phyloP scores from a whole-genome alignment of 129 eudicot genomes.

The Tagetes erecta region DNA sequence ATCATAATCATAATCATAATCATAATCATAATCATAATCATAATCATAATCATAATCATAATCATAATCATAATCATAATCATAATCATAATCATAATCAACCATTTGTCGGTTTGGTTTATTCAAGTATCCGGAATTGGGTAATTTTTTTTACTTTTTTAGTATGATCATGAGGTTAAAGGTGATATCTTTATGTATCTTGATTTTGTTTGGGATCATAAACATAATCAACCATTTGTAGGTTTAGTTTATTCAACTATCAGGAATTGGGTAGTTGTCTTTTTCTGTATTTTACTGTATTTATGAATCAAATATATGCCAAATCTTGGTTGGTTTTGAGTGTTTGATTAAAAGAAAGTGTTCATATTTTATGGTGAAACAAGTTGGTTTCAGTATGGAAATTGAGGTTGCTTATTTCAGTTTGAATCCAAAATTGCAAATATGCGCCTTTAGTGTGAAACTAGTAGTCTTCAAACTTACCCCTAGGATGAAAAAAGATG shows the following conservation, averaged over 20 bases:
- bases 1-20: too few relatives aligned
- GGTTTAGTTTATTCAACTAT: constrained; percentile 13
- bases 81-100: too few relatives aligned
- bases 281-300: background rate
- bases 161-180: background rate
- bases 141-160: too few relatives aligned
- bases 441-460: background rate
- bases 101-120: too few relatives aligned
- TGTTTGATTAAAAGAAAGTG: background rate
- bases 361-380: background rate
- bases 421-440: background rate
- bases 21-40: too few relatives aligned
- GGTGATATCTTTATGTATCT: background rate
- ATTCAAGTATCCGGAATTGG: too few relatives aligned
- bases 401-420: background rate
- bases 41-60: too few relatives aligned
- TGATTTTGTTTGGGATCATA: background rate
- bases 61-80: too few relatives aligned
- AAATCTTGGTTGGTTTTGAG: constrained; percentile 1
- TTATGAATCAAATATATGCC: background rate
- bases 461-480: background rate
- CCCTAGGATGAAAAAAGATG: background rate
- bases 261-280: background rate
- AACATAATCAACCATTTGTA: background rate
- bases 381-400: background rate